These are phyloP conservation scores for Didymella keratinophila DNA, from an alignment of 2,329 filamentous ascomycete species.

Conservation along the genomic window DNA sequence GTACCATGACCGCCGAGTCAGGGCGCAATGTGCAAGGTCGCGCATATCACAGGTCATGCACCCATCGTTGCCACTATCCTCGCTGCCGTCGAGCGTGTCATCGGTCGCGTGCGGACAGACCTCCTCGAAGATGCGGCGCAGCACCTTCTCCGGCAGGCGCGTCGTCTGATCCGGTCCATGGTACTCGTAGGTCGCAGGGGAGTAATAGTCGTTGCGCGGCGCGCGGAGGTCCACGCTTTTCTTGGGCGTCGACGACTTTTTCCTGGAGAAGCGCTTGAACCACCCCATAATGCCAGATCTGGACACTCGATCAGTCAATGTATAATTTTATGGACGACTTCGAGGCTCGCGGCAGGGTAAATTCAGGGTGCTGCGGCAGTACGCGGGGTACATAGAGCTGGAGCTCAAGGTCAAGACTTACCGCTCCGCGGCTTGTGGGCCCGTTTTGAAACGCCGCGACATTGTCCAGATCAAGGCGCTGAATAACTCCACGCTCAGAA, in stretches of 20 bases:
- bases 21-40: conserved; percentile 81
- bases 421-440: conserved; percentile 21
- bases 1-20: conserved; percentile 78
- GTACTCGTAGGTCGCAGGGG: conserved; percentile 39
- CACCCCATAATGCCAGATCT: conserved; percentile 56
- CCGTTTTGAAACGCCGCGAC: conserved; percentile 22
- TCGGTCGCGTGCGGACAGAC: conserved; percentile 86
- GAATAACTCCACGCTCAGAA: conserved; percentile 3
- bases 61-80: conserved; percentile 77
- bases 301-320: conserved; percentile 31
- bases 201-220: conserved; percentile 42
- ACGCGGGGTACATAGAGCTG: conserved; percentile 23
- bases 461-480: conserved; percentile 19
- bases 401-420: conserved; percentile 8
- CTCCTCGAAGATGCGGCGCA: conserved; percentile 78
- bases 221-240: conserved; percentile 39
- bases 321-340: conserved; percentile 10
- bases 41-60: conserved; percentile 95
- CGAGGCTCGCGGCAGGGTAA: conserved; percentile 23
- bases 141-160: conserved; percentile 70
- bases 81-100: conserved; percentile 75
- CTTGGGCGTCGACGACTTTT: conserved; percentile 48
- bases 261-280: conserved; percentile 58
- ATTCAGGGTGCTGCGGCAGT: conserved; percentile 24
- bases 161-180: conserved; percentile 54